A percentile compares a stretch with the other conserved stretches of the same genome.
These are phyloP conservation scores for Cyberlindnera samutprakarnensis DNA, from an alignment of 805 yeast species.

Conservation along the genomic window DNA sequence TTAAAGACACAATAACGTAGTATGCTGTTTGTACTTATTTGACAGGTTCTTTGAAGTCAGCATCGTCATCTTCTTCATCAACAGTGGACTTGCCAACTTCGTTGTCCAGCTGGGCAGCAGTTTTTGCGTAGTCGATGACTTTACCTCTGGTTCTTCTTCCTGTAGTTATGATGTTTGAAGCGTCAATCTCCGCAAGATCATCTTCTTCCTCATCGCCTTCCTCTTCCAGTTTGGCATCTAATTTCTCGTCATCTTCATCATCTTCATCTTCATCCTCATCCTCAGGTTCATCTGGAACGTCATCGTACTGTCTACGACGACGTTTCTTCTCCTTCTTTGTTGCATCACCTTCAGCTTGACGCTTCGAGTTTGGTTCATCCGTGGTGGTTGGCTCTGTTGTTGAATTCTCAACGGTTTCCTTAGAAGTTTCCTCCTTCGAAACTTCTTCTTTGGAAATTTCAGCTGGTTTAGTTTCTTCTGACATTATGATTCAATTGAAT, in stretches of 20 bases:
- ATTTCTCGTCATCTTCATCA: slow-evolving; percentile 45
- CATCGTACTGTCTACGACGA: slow-evolving; percentile 56
- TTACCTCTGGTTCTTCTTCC: slow-evolving; percentile 91
- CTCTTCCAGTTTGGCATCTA: slow-evolving; percentile 32
- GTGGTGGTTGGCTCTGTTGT: slow-evolving; percentile 7
- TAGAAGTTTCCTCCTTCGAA: slow-evolving; percentile 1
- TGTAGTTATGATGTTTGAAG: slow-evolving; percentile 72
- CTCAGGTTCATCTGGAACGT: slow-evolving; percentile 48
- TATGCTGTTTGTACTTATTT: neutral
- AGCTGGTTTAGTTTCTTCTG: slow-evolving; percentile 16
- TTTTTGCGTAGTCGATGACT: slow-evolving; percentile 76
- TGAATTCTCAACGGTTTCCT: slow-evolving; percentile 1
- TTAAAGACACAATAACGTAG: neutral
- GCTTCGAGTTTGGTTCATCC: slow-evolving; percentile 20
- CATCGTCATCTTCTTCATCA: slow-evolving; percentile 38
- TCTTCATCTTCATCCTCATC: slow-evolving; percentile 37
- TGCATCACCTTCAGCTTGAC: slow-evolving; percentile 18
- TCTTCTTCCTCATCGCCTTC: slow-evolving; percentile 70
- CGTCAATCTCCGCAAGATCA: slow-evolving; percentile 72
- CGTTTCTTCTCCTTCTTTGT: slow-evolving; percentile 39
- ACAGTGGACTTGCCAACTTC: slow-evolving; percentile 33
- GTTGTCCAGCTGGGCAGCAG: slow-evolving; percentile 58
- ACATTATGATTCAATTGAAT: slow-evolving; percentile 11
- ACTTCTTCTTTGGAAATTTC: slow-evolving; percentile 6
- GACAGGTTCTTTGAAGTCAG: slow-evolving; percentile 38